Evolutionary conservation across 257 asterid genomes (phyloP).

Genomic region (Solanum dulcamara): DNA sequence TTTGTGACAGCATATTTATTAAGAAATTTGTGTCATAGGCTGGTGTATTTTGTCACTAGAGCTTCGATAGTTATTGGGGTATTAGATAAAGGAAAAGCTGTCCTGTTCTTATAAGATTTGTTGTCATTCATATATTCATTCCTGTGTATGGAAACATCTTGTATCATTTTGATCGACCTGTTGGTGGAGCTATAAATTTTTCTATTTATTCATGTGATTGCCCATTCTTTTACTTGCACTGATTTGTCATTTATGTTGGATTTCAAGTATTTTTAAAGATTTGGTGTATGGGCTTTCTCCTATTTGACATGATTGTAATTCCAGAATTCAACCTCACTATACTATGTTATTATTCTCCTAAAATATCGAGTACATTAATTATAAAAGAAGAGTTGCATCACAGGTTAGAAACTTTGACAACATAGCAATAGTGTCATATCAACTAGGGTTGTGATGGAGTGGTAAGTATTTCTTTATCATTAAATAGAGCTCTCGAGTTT

Average conservation of each 20-base stretch:
- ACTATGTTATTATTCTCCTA: neutral
- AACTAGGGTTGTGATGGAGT: neutral
- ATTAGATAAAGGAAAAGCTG: constrained; percentile 4
- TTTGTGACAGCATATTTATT: neutral
- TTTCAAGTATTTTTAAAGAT: neutral
- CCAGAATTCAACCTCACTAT: neutral
- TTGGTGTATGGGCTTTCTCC: neutral
- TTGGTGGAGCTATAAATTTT: neutral
- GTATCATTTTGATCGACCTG: neutral
- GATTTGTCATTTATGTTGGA: neutral
- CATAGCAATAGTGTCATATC: neutral
- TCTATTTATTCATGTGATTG: neutral
- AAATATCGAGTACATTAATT: neutral
- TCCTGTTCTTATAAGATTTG: neutral
- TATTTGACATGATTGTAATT: neutral
- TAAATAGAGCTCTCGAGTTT: neutral
- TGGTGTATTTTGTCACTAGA: constrained; percentile 1
- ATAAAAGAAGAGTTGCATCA: neutral
- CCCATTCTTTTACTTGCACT: neutral
- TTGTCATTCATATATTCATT: neutral
- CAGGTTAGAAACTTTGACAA: neutral
- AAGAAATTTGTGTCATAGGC: constrained; percentile 3
- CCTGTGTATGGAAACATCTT: neutral
- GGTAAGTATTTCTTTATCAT: neutral
- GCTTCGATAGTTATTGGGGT: neutral